Evolutionary conservation across 2,329 filamentous ascomycete genomes (phyloP), one percentile per base, ranked within the genome.

Genomic region (Fusarium zealandicum): DNA sequence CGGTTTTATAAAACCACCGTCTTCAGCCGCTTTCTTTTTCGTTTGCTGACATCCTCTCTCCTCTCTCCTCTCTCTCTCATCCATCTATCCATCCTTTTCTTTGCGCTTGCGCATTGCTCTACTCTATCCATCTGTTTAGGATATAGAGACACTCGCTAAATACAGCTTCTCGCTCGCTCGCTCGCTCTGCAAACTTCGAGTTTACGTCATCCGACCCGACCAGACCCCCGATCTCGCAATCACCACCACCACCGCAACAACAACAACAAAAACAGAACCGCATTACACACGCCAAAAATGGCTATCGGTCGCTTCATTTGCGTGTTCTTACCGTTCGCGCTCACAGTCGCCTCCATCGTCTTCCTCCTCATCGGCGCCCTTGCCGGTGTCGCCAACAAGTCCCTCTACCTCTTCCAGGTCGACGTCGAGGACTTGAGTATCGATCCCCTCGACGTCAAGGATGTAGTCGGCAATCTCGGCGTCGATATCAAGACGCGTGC

Each of bases 241-340:
- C 39, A 42, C 50, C 51, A 45, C 30, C 28, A 28, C 18, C 39
- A 42, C 50, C 51, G 43, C 30, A 32, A 28, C 18, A 38, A 56
- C 31, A 38, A 28, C 49, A 42, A 38, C 35, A 33, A 43, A 32
- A 10, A 12, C 10, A 13, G 42, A 38, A 36, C 27, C 25, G 35
- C 37, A 49, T 18, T 17, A 18, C 47, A 33, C 49, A 48, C 70
- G 54, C 70, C 69, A 72, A 61, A 61, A 60, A 82, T 82, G 80
- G 75, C 88, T 77, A 81, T 84, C 70, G 93, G 91, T 65, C 86
- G 93, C 70, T 85, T 93, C 68, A 79, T 90, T 73, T 97, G 92
- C 77, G 95, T 98, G 76, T 84, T 90, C 76, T 80, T 92, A 79
- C 93, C 93, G 56, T 92, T 96, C 76, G 80, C 85, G 61, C 83